These are phyloP conservation scores for Phoma sp. DNA, from an alignment of 2,329 filamentous ascomycete species.

Conservation along the genomic window DNA sequence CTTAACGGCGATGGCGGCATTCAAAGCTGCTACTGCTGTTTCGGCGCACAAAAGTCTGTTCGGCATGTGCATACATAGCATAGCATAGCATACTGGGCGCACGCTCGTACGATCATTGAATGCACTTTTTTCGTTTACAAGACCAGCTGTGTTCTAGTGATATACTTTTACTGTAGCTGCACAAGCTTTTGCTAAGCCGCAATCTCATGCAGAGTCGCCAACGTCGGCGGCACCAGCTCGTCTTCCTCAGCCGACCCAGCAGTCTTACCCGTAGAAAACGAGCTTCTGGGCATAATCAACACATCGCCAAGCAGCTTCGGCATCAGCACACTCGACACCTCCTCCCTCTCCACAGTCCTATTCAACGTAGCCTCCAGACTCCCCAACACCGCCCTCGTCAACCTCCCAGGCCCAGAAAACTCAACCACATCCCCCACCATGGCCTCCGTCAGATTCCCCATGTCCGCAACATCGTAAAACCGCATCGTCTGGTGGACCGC, in stretches of 20 bases:
- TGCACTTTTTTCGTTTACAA: too few species aligned
- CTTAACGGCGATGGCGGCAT: too few species aligned
- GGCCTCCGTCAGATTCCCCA: not conserved
- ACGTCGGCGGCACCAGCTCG: not conserved
- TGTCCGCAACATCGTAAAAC: not conserved
- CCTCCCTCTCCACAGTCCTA: not conserved
- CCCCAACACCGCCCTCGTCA: not conserved
- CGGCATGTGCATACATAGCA: too few species aligned
- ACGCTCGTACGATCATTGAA: too few species aligned
- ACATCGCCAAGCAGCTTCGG: not conserved
- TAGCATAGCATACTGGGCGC: too few species aligned
- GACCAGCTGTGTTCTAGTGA: too few species aligned
- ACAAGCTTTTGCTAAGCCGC: too few species aligned
- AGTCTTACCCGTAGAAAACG: not conserved
- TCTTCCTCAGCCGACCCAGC: not conserved
- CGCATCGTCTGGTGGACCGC: not conserved
- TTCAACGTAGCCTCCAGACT: not conserved
- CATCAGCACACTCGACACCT: not conserved
- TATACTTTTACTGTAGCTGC: too few species aligned
- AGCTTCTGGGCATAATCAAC: not conserved
- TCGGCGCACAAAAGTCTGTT: too few species aligned
- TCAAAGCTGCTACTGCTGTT: too few species aligned
- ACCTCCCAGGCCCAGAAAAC: not conserved
- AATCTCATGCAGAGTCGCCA: not conserved
- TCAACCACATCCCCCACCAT: not conserved